Conservation (phyloP, 1,139 yeast genomes). For the Lizanozyma gosingica region DNA sequence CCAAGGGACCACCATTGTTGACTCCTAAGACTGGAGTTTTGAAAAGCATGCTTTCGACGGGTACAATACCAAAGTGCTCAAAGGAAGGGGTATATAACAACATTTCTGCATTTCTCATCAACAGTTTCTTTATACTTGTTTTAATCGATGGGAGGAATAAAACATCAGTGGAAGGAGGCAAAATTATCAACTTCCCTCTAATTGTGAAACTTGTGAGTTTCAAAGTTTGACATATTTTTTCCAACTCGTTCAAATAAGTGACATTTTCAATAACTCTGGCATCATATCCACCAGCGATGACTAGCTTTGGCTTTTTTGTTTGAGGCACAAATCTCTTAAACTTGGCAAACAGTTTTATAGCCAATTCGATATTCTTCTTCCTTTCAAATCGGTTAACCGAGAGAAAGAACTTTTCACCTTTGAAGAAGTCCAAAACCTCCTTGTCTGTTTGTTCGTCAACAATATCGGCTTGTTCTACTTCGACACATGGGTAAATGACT, state of each 20-base stretch:
- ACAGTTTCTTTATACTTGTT: conserved; percentile 53
- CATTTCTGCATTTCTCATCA: conserved; percentile 49
- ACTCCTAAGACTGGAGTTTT: conserved; percentile 82
- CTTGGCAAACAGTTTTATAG: conserved; percentile 54
- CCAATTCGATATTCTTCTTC: conserved; percentile 74
- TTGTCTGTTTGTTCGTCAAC: conserved; percentile 13
- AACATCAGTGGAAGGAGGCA: conserved; percentile 40
- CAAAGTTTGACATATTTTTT: conserved; percentile 36
- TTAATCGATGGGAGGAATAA: conserved; percentile 77
- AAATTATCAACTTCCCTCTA: conserved; percentile 31
- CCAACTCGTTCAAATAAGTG: conserved; percentile 56
- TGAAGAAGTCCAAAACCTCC: conserved; percentile 28
- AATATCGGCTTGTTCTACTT: conserved; percentile 15
- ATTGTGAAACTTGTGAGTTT: conserved; percentile 40
- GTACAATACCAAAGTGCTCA: conserved; percentile 97
- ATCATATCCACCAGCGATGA: conserved; percentile 93
- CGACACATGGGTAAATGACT: conserved; percentile 88
- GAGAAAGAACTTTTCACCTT: conserved; percentile 36
- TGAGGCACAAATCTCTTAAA: conserved; percentile 16
- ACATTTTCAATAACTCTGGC: conserved; percentile 67
- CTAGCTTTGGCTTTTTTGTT: conserved; percentile 31
- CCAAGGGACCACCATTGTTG: conserved; percentile 88
- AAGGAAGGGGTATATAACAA: conserved; percentile 81
- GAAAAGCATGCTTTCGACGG: conserved; percentile 84
- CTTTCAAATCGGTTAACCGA: conserved; percentile 86